Conservation (phyloP, 2,329 filamentous ascomycete species). For the Parascedosporium putredinis region DNA sequence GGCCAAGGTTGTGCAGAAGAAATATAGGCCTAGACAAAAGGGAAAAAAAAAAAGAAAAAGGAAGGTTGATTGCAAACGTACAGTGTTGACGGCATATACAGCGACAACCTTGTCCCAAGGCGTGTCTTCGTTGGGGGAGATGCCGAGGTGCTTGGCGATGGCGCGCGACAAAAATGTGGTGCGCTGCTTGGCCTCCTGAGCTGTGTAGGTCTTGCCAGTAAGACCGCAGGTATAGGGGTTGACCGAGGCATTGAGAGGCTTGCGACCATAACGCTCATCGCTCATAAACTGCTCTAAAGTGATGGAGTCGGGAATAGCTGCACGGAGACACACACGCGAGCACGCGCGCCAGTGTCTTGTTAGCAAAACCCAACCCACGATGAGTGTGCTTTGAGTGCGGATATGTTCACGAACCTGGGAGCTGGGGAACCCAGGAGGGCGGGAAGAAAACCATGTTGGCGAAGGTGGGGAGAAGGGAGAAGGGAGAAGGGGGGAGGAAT, state of each 20-base stretch:
- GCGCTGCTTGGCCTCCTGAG: conserved; percentile 51
- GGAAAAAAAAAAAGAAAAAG: neutral
- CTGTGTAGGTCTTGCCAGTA: conserved; percentile 56
- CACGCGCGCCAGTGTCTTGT: too few relatives aligned
- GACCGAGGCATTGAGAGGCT: conserved; percentile 49
- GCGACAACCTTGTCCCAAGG: conserved; percentile 76
- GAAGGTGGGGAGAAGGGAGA: neutral
- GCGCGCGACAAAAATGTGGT: conserved; percentile 58
- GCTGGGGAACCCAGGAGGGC: conserved; percentile 49
- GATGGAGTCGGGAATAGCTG: conserved; percentile 61
- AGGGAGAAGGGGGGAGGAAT: too few relatives aligned
- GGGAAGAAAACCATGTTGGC: conserved; percentile 44
- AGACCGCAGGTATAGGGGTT: conserved; percentile 71
- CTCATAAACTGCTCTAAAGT: conserved; percentile 69
- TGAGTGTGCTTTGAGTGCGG: conserved; percentile 8
- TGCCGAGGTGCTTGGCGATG: conserved; percentile 60
- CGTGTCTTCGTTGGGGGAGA: conserved; percentile 56
- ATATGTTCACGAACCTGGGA: conserved; percentile 44
- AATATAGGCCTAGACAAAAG: too few relatives aligned
- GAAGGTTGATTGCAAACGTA: conserved; percentile 25
- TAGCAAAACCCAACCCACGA: too few relatives aligned
- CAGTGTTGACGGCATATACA: conserved; percentile 72
- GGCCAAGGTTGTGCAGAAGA: too few relatives aligned
- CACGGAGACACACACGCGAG: neutral
- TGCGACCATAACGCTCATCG: conserved; percentile 58